Evolutionary conservation across 306 rosid species (phyloP), one percentile per base, ranked within the genome.

Genomic region (Potentilla sterilis): DNA sequence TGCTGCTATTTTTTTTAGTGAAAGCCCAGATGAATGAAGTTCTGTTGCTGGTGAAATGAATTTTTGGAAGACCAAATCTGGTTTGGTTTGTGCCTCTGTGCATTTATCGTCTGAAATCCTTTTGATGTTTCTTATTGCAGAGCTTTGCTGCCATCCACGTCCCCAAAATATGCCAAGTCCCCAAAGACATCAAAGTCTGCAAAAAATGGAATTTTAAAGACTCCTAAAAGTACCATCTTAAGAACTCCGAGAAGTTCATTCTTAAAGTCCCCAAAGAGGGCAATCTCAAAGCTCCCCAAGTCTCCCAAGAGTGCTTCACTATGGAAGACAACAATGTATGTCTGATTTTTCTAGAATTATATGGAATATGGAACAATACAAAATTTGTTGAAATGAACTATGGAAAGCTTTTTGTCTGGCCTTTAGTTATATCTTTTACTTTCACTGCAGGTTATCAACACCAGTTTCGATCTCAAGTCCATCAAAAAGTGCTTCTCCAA

Each of bases 241-340:
- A 63, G 43, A 19, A 4, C 43, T 1, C 42, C 22, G 1, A 80
- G 82, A 83, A 73, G 78, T 75, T 80, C 85, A 40, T 22, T 55
- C 9, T 15, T 61, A 22, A 40, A 58, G 28, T 55, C 76, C 54
- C 40, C 68, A 6, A 73, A 42, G 6, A 55, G 18, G 18, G 54
- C 54, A 73, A 73, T 73, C 42, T 40, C 41, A 41, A 73, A 73
- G 76, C 24, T 46, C 16, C 13, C 28, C 1, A 73, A 41, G 41
- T 73, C 77, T 21, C 77, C 54, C 41, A 80, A 81, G 81, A 77
- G 82, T 77, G 83, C 87, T 71, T 85, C 89, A 68, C 51, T 28
- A 32, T 73, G 85, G 95, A 88, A 84, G 90, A 89, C 81, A 83
- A 84, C 85, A 84, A 95, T 87, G 99, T 92, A 83, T 80, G 97